Percentiles rank a stretch among this genome's conserved stretches.
Evolutionary conservation across 495 filamentous ascomycete genomes (phyloP).

Genomic region (Neurospora sp.): DNA sequence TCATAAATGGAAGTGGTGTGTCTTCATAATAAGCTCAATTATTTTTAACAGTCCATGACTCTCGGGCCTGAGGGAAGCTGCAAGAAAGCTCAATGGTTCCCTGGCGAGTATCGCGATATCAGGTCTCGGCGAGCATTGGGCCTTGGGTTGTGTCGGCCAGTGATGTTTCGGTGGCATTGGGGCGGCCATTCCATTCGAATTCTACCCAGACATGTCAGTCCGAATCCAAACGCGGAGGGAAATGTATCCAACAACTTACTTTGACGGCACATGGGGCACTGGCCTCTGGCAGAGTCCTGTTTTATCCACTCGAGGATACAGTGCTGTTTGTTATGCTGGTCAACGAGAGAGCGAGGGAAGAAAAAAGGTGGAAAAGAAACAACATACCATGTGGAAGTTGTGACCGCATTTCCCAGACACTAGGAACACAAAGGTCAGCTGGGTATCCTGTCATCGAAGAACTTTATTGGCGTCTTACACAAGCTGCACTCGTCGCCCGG

Average conservation of each 20-base stretch:
- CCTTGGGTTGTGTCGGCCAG: constrained; percentile 8
- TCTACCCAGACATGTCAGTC: constrained; percentile 28
- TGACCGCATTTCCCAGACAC: constrained; percentile 94
- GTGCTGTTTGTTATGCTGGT: constrained; percentile 51
- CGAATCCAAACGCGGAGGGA: neutral
- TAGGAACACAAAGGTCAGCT: constrained; percentile 21
- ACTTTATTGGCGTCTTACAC: constrained; percentile 44
- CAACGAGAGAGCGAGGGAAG: neutral
- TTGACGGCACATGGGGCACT: constrained; percentile 97
- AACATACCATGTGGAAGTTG: constrained; percentile 85
- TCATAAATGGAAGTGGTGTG: neutral
- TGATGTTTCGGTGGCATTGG: constrained; percentile 10
- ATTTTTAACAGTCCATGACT: too few species aligned
- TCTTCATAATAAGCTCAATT: neutral
- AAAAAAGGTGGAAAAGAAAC: neutral
- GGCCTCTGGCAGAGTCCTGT: constrained; percentile 83
- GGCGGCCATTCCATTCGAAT: constrained; percentile 52
- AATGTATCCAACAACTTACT: constrained; percentile 43
- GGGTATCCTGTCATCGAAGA: neutral
- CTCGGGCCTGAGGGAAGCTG: neutral
- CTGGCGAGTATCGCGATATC: neutral
- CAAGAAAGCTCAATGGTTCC: neutral
- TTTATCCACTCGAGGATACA: constrained; percentile 94
- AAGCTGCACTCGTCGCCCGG: constrained; percentile 93
- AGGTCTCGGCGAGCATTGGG: neutral